These are phyloP conservation scores for Citrus mangshanensis DNA, from an alignment of 345 rosid species.

Conservation along the genomic window DNA sequence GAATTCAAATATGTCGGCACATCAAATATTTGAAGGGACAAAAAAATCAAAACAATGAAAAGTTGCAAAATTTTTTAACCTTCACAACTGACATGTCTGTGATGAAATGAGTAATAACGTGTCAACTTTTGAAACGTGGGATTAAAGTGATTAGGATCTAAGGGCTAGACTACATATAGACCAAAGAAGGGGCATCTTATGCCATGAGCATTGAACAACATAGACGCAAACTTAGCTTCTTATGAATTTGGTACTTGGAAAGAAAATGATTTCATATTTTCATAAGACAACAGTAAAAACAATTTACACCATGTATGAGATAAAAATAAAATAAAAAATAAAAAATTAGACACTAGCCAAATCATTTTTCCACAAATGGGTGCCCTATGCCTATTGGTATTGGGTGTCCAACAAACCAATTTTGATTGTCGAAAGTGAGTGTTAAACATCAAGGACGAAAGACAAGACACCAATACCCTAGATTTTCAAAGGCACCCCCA, in stretches of 20 bases:
- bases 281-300: neutral
- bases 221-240: neutral
- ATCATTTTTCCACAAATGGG: neutral
- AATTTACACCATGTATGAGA: neutral
- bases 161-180: no score
- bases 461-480: constrained; percentile 35
- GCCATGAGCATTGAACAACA: no score
- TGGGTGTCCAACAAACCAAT: constrained; percentile 5
- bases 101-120: no score
- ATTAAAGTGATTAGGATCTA: no score
- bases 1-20: no score
- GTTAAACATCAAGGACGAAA: constrained; percentile 10
- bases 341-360: neutral
- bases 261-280: neutral
- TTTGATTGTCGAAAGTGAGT: constrained; percentile 10
- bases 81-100: no score
- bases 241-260: neutral
- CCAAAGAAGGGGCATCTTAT: no score
- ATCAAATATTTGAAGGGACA: no score
- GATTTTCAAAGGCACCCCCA: constrained; percentile 22
- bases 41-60: no score
- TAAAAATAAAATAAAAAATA: no score
- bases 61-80: no score
- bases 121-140: no score
- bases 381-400: neutral